Evolutionary conservation across 2,329 filamentous ascomycete genomes (phyloP), one percentile per base, ranked within the genome.

Genomic region (Alternaria sp.): DNA sequence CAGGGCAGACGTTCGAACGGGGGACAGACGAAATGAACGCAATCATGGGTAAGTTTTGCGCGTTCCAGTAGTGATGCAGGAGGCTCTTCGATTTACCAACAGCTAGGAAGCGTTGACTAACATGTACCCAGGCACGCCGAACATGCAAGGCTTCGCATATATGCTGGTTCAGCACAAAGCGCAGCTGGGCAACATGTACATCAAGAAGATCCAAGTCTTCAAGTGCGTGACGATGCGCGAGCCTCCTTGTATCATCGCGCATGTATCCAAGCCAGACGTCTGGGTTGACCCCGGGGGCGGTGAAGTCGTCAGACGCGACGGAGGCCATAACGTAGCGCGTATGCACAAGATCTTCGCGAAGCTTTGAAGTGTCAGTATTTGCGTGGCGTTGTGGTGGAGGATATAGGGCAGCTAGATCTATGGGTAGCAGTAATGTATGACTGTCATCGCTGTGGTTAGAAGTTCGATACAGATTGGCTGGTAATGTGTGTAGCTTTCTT

Each of bases 81-180:
- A 40, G 36, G 0, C n/a, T 40, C 36, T 40, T 40, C 36, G 36
- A 8, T 3, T 40, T 40, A 10, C 36, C 36, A 17, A 40, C 3
- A 1, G 44, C 15, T 15, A 8, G 1, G 6, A 9, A 15, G 28
- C 1, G 4, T 15, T 3, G 28, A 5, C 44, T 57, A 30, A 57
- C 28, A 26, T 13, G 2, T 23, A 3, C n/a, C 4, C 7, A 68
- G 70, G 67, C 6, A 71, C 66, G 11, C 62, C 69, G 2, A 72
- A 71, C 19, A 45, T 70, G 1, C 65, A 65, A 52, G 68, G 68
- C 7, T 71, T 71, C 26, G 70, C 65, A 2, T 71, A 71, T 30
- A 58, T 73, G 21, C 57, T 74, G 2, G 56, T 70, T 5, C 62
- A 69, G 56, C 70, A 73, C 32, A 74, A 72, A 52, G 58, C 62